phyloP scores from a whole-genome alignment of 805 yeast species.

The Ogataea methanolica region DNA sequence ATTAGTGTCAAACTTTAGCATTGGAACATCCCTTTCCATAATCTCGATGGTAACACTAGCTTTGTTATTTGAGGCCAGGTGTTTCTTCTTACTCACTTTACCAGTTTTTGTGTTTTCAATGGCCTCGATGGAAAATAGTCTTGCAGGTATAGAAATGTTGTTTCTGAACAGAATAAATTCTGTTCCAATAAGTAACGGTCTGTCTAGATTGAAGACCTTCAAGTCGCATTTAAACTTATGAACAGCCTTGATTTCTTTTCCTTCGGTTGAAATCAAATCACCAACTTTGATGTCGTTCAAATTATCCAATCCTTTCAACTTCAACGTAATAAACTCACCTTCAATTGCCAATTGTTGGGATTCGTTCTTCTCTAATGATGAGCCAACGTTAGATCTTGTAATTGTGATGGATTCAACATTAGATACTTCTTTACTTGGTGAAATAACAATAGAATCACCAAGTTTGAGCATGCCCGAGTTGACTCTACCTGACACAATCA shows the following conservation, averaged over 20 bases:
- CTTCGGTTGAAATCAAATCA: constrained; percentile 49
- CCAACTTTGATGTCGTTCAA: constrained; percentile 52
- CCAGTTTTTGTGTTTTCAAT: constrained; percentile 26
- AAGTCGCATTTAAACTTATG: constrained; percentile 52
- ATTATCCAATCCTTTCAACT: constrained; percentile 31
- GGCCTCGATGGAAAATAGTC: constrained; percentile 44
- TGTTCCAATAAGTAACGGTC: constrained; percentile 78
- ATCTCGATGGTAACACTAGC: constrained; percentile 57
- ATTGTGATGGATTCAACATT: constrained; percentile 36
- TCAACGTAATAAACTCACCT: constrained; percentile 52
- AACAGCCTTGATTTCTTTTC: constrained; percentile 35
- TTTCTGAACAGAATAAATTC: constrained; percentile 76
- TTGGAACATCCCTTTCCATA: constrained; percentile 44
- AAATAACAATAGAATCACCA: constrained; percentile 58
- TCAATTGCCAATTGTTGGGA: constrained; percentile 37
- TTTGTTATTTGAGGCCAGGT: constrained; percentile 53
- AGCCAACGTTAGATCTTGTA: constrained; percentile 22
- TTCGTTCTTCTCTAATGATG: constrained; percentile 14
- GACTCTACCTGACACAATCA: constrained; percentile 60
- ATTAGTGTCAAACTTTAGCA: constrained; percentile 44
- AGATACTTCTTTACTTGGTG: constrained; percentile 45
- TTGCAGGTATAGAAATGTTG: constrained; percentile 66
- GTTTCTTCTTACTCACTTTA: constrained; percentile 49
- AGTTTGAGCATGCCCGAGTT: constrained; percentile 64
- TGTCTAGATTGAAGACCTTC: constrained; percentile 56